Evolutionary conservation across 129 eudicot species (phyloP), one percentile per base, ranked within the genome.

Genomic region (Helianthus annuus): DNA sequence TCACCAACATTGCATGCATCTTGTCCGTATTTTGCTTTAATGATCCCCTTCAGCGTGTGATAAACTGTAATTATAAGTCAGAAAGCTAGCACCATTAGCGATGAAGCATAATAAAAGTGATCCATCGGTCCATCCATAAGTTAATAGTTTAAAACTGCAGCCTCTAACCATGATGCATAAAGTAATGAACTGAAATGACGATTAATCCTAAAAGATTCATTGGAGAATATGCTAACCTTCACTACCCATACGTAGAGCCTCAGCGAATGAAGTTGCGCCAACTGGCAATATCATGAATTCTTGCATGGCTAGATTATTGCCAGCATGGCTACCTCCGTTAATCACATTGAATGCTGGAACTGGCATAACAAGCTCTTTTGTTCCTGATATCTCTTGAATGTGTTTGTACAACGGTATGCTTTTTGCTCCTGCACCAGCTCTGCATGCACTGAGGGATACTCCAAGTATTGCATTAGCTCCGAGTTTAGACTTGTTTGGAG

Each of bases 1-100:
- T 92, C 98, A 69, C 98, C 98, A 69, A 92, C 98, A 45, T 92
- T 92, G 84, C 96, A 89, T n/a, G 98, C 98, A 76, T 92, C 98
- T 85, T 92, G 98, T 59, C 98, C 98, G 61, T 92, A 92, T 64
- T 92, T 92, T 9, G 95, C 85, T 76, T 92, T 92, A 74, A 92
- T 92, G 49, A 92, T 89, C 69, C 98, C 95, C 83, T 89, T 89
- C 36, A 92, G 83, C 38, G 73, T 80, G 82, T 92, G 97, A 85
- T 92, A 92, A 60, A 92, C 87, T 83, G 87, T 53, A 65, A 22
- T 36, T 24, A 76, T 42, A 53, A 10, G 34, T 60, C 51, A 70
- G 16, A 72, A 45, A 51, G 19, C 22, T 71, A 58, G 38, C 68
- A 38, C 5, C 7, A 62, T 3, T 51, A 15, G 24, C 22, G 36